Base-by-base conservation (phyloP, 108 stramenopile genomes). In the Cyclostephanos tholiformis region DNA sequence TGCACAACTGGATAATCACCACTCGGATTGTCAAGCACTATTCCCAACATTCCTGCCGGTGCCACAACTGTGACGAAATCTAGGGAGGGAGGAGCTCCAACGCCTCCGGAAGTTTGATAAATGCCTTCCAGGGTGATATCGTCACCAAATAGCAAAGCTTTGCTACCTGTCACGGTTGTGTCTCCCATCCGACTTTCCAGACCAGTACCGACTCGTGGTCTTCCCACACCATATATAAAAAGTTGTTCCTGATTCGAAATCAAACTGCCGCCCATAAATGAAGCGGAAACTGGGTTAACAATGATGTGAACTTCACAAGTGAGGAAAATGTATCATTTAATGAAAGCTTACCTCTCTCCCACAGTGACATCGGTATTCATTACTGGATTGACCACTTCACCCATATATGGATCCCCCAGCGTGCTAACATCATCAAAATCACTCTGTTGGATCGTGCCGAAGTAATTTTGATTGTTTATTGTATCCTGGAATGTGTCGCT, bases 21-120 rank as follows among this genome's bases (percentile, higher is more conserved):
- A 38, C 82, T 81, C 6, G 91, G 91, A 35, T 92, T 93, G 53
- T 95, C 95, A 67, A 95, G 88, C 4, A 95, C 95, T 77, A 95
- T 89, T 0, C 95, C 95, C 52, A 95, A 74, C 62, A 90, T 91
- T 27, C 95, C 95, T 48, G 65, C 32, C 11, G 83, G 83, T 44
- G 79, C 79, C 25, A 77, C 65, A 27, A 84, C 75, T 13, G 65
- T 67, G 6, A 84, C 0, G 20, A 75, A 32, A 65, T 84, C 63
- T n/a, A 62, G 62, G 1, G 57, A 58, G 35, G 63, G 56, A 13
- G 48, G 27, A 62, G 65, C 69, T 20, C 68, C 66, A 32, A 66
- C 63, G 29, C 71, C 71, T 23, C 52, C 51, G 19, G 32, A 1
- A 22, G 27, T 13, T 27, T 58, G 16, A 29, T 82, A 82, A 14